Evolutionary conservation across 306 rosid species (phyloP).

Genomic region (Corylus heterophylla): DNA sequence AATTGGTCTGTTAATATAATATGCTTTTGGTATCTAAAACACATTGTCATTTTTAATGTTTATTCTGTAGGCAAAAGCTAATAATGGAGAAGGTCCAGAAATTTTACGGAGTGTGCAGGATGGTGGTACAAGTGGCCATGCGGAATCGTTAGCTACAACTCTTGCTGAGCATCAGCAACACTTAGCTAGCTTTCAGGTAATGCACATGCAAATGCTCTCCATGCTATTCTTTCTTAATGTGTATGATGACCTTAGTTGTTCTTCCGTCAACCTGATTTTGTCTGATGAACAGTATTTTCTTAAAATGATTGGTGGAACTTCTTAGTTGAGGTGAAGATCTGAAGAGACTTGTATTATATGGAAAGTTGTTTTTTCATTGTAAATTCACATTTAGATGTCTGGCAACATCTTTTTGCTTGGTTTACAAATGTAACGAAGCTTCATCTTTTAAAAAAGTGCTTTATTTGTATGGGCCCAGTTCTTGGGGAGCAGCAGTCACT

Average conservation of each 20-base stretch:
- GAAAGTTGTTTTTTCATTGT: neutral
- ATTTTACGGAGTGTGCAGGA: conserved; percentile 74
- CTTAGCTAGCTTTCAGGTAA: conserved; percentile 98
- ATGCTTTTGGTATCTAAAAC: neutral
- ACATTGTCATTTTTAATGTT: conserved; percentile 6
- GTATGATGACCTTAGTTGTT: neutral
- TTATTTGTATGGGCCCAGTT: neutral
- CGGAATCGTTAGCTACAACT: conserved; percentile 89
- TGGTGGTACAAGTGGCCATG: conserved; percentile 84
- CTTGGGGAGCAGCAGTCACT: conserved; percentile 15
- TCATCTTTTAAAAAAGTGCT: neutral
- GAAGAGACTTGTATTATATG: neutral
- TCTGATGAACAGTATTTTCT: neutral
- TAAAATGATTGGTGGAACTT: neutral
- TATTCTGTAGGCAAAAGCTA: conserved; percentile 83
- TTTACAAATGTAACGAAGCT: neutral
- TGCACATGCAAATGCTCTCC: conserved; percentile 17
- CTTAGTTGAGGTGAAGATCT: neutral
- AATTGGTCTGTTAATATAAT: neutral
- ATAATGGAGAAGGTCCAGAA: conserved; percentile 98
- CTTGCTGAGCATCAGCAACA: conserved; percentile 99
- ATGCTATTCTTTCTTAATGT: neutral
- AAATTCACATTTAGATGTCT: neutral
- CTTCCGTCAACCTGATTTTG: neutral
- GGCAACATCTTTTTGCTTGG: neutral